Percentiles rank a stretch among this genome's conserved stretches.
phyloP scores from a whole-genome alignment of 768 basidiomycete genomes.

The Macrolepiota fuliginosa region DNA sequence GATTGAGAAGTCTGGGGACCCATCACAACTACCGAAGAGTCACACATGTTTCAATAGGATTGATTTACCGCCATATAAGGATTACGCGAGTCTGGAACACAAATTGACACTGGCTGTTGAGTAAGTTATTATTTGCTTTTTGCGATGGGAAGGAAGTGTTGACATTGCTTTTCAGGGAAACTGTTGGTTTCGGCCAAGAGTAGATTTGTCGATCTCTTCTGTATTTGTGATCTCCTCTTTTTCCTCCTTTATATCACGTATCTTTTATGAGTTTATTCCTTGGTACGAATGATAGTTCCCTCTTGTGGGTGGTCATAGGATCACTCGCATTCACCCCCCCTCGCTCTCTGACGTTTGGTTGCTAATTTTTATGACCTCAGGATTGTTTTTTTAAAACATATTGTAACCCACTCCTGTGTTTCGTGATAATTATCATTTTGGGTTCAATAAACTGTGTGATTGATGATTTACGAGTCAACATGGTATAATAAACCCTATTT shows the following conservation, averaged over 20 bases:
- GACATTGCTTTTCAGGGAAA: constrained; percentile 57
- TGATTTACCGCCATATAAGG: constrained; percentile 97
- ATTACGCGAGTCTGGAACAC: constrained; percentile 90
- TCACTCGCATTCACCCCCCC: background rate
- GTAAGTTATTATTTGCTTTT: constrained; percentile 45
- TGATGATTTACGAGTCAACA: no score
- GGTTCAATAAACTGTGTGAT: no score
- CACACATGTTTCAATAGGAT: constrained; percentile 96
- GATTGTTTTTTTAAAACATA: no score
- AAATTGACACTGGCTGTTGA: constrained; percentile 94
- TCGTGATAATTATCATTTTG: no score
- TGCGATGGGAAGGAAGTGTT: constrained; percentile 11
- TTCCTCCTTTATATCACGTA: background rate
- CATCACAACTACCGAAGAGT: constrained; percentile 94
- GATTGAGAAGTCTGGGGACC: constrained; percentile 98
- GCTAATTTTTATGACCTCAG: background rate
- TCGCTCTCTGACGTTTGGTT: background rate
- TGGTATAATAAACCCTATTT: no score
- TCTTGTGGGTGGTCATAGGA: background rate
- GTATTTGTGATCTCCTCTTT: constrained; percentile 8
- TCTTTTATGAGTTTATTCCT: background rate
- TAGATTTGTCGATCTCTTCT: constrained; percentile 35
- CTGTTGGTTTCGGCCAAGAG: constrained; percentile 93
- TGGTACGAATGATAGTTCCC: background rate
- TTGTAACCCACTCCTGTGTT: no score